Evolutionary conservation across 2,329 filamentous ascomycete genomes (phyloP).

Genomic region (Clarireedia paspali): DNA sequence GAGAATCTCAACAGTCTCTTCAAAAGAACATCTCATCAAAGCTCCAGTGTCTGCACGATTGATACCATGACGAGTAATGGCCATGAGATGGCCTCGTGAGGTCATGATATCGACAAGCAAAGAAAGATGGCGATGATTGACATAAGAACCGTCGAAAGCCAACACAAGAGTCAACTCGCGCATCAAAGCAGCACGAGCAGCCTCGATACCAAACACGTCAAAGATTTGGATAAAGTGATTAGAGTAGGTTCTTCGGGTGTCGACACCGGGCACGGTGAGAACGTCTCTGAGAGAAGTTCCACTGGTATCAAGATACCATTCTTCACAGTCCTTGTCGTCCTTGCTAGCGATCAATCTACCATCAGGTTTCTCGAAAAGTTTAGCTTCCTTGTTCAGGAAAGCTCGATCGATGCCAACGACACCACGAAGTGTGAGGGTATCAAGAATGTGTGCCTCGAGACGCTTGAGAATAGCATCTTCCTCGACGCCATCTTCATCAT

Average conservation of each 20-base stretch:
- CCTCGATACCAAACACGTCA: conserved; percentile 93
- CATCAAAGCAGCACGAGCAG: conserved; percentile 77
- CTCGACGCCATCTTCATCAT: conserved; percentile 66
- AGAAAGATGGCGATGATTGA: conserved; percentile 96
- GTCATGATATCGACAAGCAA: conserved; percentile 98
- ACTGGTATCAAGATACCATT: conserved; percentile 94
- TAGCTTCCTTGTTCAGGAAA: conserved; percentile 79
- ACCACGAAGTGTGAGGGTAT: conserved; percentile 85
- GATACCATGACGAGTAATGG: conserved; percentile 96
- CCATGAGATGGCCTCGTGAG: conserved; percentile 85
- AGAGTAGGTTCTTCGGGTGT: conserved; percentile 77
- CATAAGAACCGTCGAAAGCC: conserved; percentile 97
- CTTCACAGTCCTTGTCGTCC: conserved; percentile 67
- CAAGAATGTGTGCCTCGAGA: conserved; percentile 83
- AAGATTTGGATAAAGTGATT: conserved; percentile 96
- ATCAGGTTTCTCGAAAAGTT: conserved; percentile 57
- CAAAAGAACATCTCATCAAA: conserved; percentile 98
- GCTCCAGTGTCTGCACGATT: conserved; percentile 97
- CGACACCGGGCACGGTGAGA: conserved; percentile 79
- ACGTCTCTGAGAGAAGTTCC: conserved; percentile 83
- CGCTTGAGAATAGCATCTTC: conserved; percentile 92
- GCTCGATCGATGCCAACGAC: conserved; percentile 82
- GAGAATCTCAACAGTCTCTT: conserved; percentile 97
- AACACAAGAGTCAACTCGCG: conserved; percentile 86
- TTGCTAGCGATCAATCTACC: conserved; percentile 70